These are phyloP conservation scores for Venturiaceae sp. DNA, from an alignment of 2,329 filamentous ascomycete genomes.

Conservation along the genomic window DNA sequence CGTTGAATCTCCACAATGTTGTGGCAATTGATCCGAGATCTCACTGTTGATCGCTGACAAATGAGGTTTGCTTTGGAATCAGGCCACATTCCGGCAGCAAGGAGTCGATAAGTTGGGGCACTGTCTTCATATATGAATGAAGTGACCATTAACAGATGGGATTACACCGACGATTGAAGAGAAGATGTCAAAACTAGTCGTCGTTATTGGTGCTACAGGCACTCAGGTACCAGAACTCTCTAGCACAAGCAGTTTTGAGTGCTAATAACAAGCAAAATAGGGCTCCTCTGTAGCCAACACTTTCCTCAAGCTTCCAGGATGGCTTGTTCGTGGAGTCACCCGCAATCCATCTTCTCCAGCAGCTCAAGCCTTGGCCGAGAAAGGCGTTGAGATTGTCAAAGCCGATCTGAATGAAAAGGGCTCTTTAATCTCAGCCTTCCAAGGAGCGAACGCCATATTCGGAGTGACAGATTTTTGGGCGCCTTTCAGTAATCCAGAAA, in stretches of 20 bases:
- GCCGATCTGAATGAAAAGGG: slow-evolving; percentile 20
- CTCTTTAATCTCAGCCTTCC: slow-evolving; percentile 22
- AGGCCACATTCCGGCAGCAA: neutral
- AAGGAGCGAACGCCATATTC: slow-evolving; percentile 42
- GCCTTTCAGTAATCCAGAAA: slow-evolving; percentile 36
- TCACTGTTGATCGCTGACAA: too few relatives aligned
- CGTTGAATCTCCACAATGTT: too few relatives aligned
- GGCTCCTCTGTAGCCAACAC: slow-evolving; percentile 19
- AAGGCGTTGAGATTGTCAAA: slow-evolving; percentile 20
- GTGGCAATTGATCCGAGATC: too few relatives aligned
- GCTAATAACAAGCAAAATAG: slow-evolving; percentile 9
- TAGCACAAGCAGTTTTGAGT: neutral
- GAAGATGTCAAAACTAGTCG: slow-evolving; percentile 3
- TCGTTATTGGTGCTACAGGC: slow-evolving; percentile 3
- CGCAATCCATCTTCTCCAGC: slow-evolving; percentile 17
- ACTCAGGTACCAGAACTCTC: neutral
- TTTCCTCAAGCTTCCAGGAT: slow-evolving; percentile 18
- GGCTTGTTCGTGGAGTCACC: slow-evolving; percentile 23
- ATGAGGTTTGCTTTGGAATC: neutral
- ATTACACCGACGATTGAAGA: neutral
- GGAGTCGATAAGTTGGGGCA: neutral
- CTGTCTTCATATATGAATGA: too few relatives aligned
- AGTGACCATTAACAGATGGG: neutral
- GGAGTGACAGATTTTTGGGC: slow-evolving; percentile 48
- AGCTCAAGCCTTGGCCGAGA: slow-evolving; percentile 13